phyloP scores from a whole-genome alignment of 495 filamentous ascomycete genomes.

The Trichoderma reesei region DNA sequence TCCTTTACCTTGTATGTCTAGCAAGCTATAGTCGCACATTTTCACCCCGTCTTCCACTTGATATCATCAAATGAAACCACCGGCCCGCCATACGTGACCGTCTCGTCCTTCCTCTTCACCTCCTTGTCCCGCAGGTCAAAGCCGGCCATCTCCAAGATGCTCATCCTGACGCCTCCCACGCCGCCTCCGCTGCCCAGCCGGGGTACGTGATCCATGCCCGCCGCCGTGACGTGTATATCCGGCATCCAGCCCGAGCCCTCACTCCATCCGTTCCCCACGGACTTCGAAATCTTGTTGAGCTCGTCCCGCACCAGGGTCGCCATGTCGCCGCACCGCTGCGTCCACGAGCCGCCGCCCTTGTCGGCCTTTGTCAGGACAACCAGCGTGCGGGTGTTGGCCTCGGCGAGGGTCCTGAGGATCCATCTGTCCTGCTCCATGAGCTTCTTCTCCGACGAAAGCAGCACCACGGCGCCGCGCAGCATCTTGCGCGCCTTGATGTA shows the following conservation, averaged over 20 bases:
- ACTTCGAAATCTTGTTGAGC: slow-evolving; percentile 28
- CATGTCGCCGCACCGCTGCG: slow-evolving; percentile 12
- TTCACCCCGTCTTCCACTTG: not conserved
- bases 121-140: not conserved
- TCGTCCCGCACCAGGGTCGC: slow-evolving; percentile 21
- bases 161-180: slow-evolving; percentile 1
- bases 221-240: slow-evolving; percentile 40
- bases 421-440: slow-evolving; percentile 62
- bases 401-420: slow-evolving; percentile 54
- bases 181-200: not conserved
- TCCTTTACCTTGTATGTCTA: not conserved
- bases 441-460: slow-evolving; percentile 76
- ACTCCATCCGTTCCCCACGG: slow-evolving; percentile 23
- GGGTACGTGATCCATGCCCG: slow-evolving; percentile 16
- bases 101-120: slow-evolving; percentile 5
- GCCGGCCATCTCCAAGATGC: slow-evolving; percentile 6
- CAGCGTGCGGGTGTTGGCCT: slow-evolving; percentile 57
- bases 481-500: slow-evolving; percentile 64
- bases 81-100: slow-evolving; percentile 5
- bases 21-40: not conserved
- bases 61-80: slow-evolving; percentile 10
- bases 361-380: slow-evolving; percentile 83
- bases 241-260: slow-evolving; percentile 35
- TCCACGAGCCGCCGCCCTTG: slow-evolving; percentile 22
- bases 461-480: slow-evolving; percentile 71